These are phyloP conservation scores for Euclidium syriacum DNA, from an alignment of 345 rosid species.

Conservation along the genomic window DNA sequence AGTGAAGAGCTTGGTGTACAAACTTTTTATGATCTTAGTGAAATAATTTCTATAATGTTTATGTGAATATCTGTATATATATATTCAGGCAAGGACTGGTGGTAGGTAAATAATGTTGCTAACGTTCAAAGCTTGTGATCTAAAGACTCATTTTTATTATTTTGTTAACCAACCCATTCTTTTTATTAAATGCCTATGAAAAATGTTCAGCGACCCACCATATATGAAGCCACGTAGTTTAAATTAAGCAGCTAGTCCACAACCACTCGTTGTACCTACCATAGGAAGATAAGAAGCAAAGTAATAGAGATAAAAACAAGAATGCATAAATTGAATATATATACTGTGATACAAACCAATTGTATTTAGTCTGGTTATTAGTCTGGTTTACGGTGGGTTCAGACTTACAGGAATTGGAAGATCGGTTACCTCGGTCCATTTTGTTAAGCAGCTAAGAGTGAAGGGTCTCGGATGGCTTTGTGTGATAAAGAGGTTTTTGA, in stretches of 20 bases:
- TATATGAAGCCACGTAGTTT: slow-evolving; percentile 11
- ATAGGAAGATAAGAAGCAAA: background rate
- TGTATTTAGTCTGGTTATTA: no score
- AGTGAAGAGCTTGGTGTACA: background rate
- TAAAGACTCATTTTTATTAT: no score
- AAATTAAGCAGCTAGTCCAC: slow-evolving; percentile 23
- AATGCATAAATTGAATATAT: no score
- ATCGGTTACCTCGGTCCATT: no score
- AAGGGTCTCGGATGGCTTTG: no score
- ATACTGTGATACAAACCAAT: no score
- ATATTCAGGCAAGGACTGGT: slow-evolving; percentile 14
- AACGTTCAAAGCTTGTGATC: slow-evolving; percentile 36
- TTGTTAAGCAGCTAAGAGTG: no score
- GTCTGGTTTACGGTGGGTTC: no score
- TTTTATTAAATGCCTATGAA: background rate
- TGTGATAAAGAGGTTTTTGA: no score
- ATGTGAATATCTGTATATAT: slow-evolving; percentile 11
- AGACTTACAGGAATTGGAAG: no score
- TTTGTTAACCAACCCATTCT: no score
- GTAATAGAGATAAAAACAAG: background rate
- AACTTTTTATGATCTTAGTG: background rate
- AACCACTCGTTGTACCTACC: slow-evolving; percentile 32
- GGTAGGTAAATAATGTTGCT: slow-evolving; percentile 28
- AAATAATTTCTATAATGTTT: background rate
- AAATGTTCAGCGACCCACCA: slow-evolving; percentile 7